phyloP scores from a whole-genome alignment of 2,329 filamentous ascomycete species.

The Tolypocladium ophioglossoides region DNA sequence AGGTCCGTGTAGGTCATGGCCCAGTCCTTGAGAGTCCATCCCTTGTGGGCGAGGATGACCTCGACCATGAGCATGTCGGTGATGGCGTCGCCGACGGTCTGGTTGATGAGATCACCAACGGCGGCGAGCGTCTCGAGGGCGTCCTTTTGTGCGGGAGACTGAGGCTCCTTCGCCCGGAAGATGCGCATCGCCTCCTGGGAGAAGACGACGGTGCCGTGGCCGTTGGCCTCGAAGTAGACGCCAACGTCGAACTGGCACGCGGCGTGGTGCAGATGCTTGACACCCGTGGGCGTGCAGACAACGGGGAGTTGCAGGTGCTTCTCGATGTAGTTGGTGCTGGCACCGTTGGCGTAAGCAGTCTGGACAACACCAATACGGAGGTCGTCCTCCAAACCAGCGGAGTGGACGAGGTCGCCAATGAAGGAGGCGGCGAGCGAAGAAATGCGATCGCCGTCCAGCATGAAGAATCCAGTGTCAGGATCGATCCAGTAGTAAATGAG shows the following conservation, averaged over 20 bases:
- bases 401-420: conserved; percentile 76
- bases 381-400: conserved; percentile 66
- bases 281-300: conserved; percentile 87
- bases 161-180: conserved; percentile 70
- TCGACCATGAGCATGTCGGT: conserved; percentile 95
- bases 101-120: conserved; percentile 88
- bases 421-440: conserved; percentile 90
- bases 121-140: conserved; percentile 77
- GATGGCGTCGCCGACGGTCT: conserved; percentile 91
- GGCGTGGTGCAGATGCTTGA: conserved; percentile 97
- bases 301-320: conserved; percentile 82
- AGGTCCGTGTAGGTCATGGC: conserved; percentile 86
- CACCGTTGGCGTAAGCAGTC: conserved; percentile 95
- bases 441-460: conserved; percentile 94
- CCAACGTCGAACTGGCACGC: conserved; percentile 90
- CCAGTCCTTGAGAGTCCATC: conserved; percentile 86
- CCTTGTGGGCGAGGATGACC: conserved; percentile 90
- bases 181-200: conserved; percentile 69
- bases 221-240: conserved; percentile 98
- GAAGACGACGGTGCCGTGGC: conserved; percentile 94
- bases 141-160: conserved; percentile 85
- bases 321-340: conserved; percentile 84
- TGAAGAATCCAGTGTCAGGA: conserved; percentile 71
- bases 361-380: conserved; percentile 91
- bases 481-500: conserved; percentile 93